A percentile compares a stretch with the other conserved stretches of the same genome.
phyloP scores from a whole-genome alignment of 805 yeast species.

The Teunomyces kruisii region DNA sequence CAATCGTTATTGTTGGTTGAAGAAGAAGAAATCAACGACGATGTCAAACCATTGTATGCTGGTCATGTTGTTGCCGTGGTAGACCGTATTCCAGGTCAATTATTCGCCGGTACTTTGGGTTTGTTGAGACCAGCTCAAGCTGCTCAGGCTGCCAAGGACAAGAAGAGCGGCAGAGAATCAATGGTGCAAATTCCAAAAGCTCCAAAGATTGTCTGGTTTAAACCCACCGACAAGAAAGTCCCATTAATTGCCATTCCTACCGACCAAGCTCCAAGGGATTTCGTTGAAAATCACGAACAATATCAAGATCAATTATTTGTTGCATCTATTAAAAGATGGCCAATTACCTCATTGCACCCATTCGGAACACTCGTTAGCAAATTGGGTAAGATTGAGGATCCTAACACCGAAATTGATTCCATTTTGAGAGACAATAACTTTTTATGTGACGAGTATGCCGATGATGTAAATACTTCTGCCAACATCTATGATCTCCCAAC shows the following conservation, averaged over 20 bases:
- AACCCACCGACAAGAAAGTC: slow-evolving; percentile 96
- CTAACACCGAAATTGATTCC: slow-evolving; percentile 79
- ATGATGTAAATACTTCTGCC: slow-evolving; percentile 26
- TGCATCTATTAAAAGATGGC: slow-evolving; percentile 98
- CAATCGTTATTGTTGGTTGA: slow-evolving; percentile 88
- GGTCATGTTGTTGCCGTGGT: slow-evolving; percentile 98
- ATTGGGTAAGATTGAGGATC: slow-evolving; percentile 77
- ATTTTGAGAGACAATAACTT: slow-evolving; percentile 86
- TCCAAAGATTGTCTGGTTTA: slow-evolving; percentile 98
- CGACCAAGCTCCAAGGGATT: slow-evolving; percentile 95
- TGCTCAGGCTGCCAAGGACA: slow-evolving; percentile 71
- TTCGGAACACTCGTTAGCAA: slow-evolving; percentile 91
- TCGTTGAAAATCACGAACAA: slow-evolving; percentile 85
- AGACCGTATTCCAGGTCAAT: slow-evolving; percentile 95
- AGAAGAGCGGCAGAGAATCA: slow-evolving; percentile 46
- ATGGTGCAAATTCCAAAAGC: slow-evolving; percentile 46
- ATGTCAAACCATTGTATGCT: slow-evolving; percentile 89
- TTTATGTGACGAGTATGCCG: slow-evolving; percentile 76
- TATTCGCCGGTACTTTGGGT: slow-evolving; percentile 93
- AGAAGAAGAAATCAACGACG: slow-evolving; percentile 94
- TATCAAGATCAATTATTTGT: slow-evolving; percentile 83
- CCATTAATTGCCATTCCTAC: slow-evolving; percentile 98
- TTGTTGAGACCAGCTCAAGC: slow-evolving; percentile 94
- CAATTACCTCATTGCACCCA: slow-evolving; percentile 97
- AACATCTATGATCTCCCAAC: slow-evolving; percentile 37